Evolutionary conservation across 805 yeast genomes (phyloP).

Genomic region (Zygotorulaspora danielsina): DNA sequence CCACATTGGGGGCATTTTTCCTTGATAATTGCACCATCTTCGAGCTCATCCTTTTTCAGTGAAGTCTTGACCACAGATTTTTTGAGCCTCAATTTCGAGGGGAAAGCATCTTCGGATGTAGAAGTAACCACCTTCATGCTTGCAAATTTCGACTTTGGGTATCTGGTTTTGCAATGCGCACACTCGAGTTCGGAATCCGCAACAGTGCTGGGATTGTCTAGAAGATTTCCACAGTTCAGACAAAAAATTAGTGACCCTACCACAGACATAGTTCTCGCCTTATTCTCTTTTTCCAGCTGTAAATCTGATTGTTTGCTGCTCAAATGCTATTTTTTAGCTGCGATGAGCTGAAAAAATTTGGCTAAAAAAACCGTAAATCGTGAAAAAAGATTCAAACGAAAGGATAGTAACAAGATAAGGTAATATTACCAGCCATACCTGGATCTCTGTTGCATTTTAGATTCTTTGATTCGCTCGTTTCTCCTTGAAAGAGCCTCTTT

Average conservation of each 20-base stretch:
- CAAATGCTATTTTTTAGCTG: neutral
- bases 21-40: constrained; percentile 93
- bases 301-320: neutral
- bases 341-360: constrained; percentile 1
- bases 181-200: constrained; percentile 50
- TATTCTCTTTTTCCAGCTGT: neutral
- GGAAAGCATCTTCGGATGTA: constrained; percentile 91
- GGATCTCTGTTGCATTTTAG: constrained; percentile 15
- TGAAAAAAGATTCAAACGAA: neutral
- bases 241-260: constrained; percentile 96
- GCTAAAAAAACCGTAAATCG: neutral
- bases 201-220: constrained; percentile 57
- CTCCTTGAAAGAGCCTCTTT: constrained; percentile 17
- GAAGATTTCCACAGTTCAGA: constrained; percentile 82
- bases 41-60: constrained; percentile 69
- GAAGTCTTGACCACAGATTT: constrained; percentile 87
- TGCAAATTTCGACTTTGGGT: constrained; percentile 48
- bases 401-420: neutral
- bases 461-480: constrained; percentile 16
- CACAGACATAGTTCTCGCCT: constrained; percentile 63
- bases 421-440: constrained; percentile 27
- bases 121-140: constrained; percentile 81
- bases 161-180: constrained; percentile 42
- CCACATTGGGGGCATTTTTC: constrained; percentile 99
- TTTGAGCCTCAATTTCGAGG: constrained; percentile 74